phyloP scores from a whole-genome alignment of 176 grass and related monocot genomes.

The Microstegium vimineum region DNA sequence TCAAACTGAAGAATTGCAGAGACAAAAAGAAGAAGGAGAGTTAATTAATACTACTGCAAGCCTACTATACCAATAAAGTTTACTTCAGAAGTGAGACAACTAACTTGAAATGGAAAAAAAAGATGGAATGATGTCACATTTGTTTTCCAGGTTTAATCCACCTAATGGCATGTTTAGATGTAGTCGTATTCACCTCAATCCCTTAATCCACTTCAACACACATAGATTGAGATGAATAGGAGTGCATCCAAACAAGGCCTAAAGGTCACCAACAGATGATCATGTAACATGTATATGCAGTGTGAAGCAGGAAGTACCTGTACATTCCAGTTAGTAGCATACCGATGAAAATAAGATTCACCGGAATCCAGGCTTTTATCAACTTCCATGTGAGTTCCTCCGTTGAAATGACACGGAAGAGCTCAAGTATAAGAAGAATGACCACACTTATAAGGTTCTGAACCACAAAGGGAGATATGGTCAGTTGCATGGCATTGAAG shows the following conservation, averaged over 20 bases:
- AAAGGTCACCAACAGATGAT: not conserved
- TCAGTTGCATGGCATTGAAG: slow-evolving; percentile 13
- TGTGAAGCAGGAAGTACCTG: slow-evolving; percentile 39
- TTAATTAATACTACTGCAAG: not conserved
- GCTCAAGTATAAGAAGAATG: slow-evolving; percentile 51
- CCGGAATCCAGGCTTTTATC: slow-evolving; percentile 78
- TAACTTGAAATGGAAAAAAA: not conserved
- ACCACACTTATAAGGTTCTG: slow-evolving; percentile 77
- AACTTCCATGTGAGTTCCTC: slow-evolving; percentile 81
- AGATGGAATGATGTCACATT: not conserved
- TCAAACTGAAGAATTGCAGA: slow-evolving; percentile 52
- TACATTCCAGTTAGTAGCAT: slow-evolving; percentile 91
- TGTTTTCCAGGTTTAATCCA: not conserved
- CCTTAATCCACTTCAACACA: too few species aligned
- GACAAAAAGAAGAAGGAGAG: not conserved
- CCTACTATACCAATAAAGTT: not conserved
- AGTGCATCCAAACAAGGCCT: too few species aligned
- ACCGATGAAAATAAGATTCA: slow-evolving; percentile 81
- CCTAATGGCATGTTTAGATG: too few species aligned
- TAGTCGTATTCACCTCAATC: too few species aligned
- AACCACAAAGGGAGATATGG: slow-evolving; percentile 7
- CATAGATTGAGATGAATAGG: too few species aligned
- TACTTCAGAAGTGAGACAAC: not conserved
- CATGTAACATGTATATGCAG: not conserved
- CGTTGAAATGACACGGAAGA: slow-evolving; percentile 56